phyloP scores from a whole-genome alignment of 2,329 filamentous ascomycete species.

The Calonectria fujianensis region DNA sequence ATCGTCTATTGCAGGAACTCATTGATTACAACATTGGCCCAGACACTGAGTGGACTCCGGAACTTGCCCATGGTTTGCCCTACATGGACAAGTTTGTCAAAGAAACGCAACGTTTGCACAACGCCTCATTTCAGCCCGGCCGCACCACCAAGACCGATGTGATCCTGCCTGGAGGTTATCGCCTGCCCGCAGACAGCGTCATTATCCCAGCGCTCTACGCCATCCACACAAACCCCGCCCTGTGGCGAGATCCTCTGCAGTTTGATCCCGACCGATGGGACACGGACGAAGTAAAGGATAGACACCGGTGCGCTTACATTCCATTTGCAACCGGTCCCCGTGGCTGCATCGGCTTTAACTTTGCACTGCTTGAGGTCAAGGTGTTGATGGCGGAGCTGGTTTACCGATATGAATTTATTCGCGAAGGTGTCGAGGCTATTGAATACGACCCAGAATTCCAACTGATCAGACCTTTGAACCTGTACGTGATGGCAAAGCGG shows the following conservation, averaged over 20 bases:
- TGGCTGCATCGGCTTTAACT: constrained; percentile 16
- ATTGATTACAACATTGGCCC: not conserved
- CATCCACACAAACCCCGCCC: not conserved
- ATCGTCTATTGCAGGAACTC: not conserved
- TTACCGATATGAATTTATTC: not conserved
- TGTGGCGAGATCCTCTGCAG: constrained; percentile 6
- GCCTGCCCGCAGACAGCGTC: constrained; percentile 8
- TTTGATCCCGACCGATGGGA: constrained; percentile 16
- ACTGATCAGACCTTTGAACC: not conserved
- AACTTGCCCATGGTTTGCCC: constrained; percentile 3
- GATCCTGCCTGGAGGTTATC: constrained; percentile 4
- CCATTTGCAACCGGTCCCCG: constrained; percentile 4
- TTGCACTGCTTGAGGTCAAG: constrained; percentile 15
- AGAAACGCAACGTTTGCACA: constrained; percentile 16
- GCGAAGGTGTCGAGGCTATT: not conserved
- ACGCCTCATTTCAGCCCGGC: not conserved
- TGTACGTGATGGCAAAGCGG: not conserved
- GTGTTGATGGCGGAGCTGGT: constrained; percentile 16
- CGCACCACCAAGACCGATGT: constrained; percentile 12
- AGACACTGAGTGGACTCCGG: constrained; percentile 14
- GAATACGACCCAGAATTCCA: constrained; percentile 8
- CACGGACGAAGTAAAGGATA: constrained; percentile 10
- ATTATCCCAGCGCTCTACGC: not conserved
- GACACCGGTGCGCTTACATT: constrained; percentile 13
- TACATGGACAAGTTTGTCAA: constrained; percentile 24